These are phyloP conservation scores for Podila minutissima DNA, from an alignment of 192 early-diverging fungal genomes.

Conservation along the genomic window DNA sequence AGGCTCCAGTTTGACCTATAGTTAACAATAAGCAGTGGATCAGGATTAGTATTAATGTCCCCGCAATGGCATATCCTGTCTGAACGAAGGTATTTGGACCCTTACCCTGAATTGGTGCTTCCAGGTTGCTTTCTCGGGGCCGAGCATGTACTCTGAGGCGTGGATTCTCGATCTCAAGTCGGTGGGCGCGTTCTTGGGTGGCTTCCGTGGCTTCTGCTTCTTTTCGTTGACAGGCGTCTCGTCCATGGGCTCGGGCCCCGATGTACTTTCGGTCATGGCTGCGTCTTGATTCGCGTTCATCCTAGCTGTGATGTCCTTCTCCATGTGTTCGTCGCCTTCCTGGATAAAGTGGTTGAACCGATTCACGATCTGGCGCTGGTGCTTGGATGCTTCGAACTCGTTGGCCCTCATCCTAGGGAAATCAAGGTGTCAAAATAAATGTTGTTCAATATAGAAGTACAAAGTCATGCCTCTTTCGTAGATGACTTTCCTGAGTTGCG, in stretches of 20 bases:
- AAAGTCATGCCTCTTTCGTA: neutral
- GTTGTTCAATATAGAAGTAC: neutral
- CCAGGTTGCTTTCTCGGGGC: constrained; percentile 33
- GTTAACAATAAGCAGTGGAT: neutral
- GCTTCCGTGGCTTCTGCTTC: constrained; percentile 44
- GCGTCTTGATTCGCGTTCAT: constrained; percentile 23
- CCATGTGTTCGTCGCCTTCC: constrained; percentile 45
- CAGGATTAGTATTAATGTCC: neutral
- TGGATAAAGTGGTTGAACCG: constrained; percentile 69
- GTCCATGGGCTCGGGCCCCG: neutral
- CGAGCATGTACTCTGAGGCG: constrained; percentile 29
- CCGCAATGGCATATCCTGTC: neutral
- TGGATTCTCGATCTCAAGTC: constrained; percentile 38
- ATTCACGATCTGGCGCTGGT: constrained; percentile 73
- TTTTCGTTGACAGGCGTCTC: constrained; percentile 17
- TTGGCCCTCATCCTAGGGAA: constrained; percentile 59
- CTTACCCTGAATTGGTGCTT: constrained; percentile 45
- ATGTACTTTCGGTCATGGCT: constrained; percentile 15
- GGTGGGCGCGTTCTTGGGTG: constrained; percentile 32
- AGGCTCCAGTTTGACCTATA: constrained; percentile 67
- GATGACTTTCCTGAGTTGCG: neutral
- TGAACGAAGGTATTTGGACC: no score
- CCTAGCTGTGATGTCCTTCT: constrained; percentile 22
- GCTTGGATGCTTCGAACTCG: constrained; percentile 66
- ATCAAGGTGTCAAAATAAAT: neutral